Base-by-base conservation (phyloP, 176 grass and related monocot species). In the Microstegium vimineum region DNA sequence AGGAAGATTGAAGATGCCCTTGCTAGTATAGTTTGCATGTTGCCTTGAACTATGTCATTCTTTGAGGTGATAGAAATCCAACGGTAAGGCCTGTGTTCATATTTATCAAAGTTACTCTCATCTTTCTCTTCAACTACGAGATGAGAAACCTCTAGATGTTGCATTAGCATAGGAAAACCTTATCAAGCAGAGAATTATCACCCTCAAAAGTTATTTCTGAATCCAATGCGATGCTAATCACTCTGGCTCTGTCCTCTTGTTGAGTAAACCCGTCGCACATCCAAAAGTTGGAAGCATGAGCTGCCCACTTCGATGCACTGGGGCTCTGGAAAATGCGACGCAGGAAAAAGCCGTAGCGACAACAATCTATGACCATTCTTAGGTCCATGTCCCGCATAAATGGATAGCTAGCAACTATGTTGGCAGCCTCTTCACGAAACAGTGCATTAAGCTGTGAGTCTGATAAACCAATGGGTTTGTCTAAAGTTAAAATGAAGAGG, bases 211-310 rank as follows among this genome's bases (percentile, higher is more conserved):
- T 45, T 7, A 73, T 41, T 60, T 73, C 56, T 47, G 8, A 8
- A 26, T 33, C 2, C 4, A 73, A n/a, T 5, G 18, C 2, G 20
- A 4, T 20, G 28, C 0, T 7, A 8, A 83, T 83, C 4, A 74
- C 80, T 8, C 27, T 12, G 18, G 28, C 0, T 26, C 0, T 32
- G 2, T 25, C 40, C 28, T 14, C 41, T 49, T 49, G 1, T 66
- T 9, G 25, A n/a, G 62, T 64, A 40, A 74, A 46, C 6, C 30
- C 81, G 51, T 83, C 81, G 10, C 81, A 74, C 17, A 83, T 14
- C 69, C 56, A 83, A 4, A 18, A 62, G 22, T 25, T 51, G 5
- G 81, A 16, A 47, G 28, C 69, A 47, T 73, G 69, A 46, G 40
- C 8, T 11, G 4, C 28, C 81, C 69, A 63, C 1, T 2, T 61